Base-by-base conservation (phyloP, 2,329 filamentous ascomycete genomes). In the Neonectria coccinea region DNA sequence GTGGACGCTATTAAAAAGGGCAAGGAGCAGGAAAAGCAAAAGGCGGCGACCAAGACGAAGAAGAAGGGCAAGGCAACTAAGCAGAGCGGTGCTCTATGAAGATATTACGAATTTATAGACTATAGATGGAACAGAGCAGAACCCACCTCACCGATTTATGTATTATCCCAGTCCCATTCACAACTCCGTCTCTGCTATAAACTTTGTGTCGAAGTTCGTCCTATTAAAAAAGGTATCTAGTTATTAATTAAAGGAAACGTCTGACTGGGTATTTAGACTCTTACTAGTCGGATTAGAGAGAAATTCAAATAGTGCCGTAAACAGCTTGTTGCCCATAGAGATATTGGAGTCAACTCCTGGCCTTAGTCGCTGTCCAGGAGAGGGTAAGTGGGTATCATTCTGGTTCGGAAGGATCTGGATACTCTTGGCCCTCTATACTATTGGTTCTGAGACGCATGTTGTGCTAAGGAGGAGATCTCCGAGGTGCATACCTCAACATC, bases 1-100 rank as follows among this genome's bases (percentile, higher is more conserved):
- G 77, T 86, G 1, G 73, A 80, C 10, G 73, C 80, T 1, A 84
- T 85, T 64, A 83, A 83, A 66, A 79, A 79, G 73, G 76, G 79
- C n/a, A 80, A 79, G 62, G 71, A 76, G 36, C 74, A 73, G 55
- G 72, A 75, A 7, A 76, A 75, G 53, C 51, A 66, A 56, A 73
- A 68, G 48, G 18, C 48, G 1, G 44, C 70, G 10, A 64, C 59
- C 10, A 74, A 74, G 54, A 48, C 58, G 29, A 75, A 68, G 50
- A 67, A 65, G 55, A 71, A 74, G 67, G 59, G 55, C 52, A 73
- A 65, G 56, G 56, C 66, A 61, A 74, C 66, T 52, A 67, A 53
- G 44, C 41, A 16, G 60, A 61, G 45, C 50, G 27, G 70, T 47
- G 64, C 22, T 60, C 59, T 39, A 68, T 66, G 69, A 67, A 55